phyloP scores from a whole-genome alignment of 805 yeast species.

The Candida vaughaniae region DNA sequence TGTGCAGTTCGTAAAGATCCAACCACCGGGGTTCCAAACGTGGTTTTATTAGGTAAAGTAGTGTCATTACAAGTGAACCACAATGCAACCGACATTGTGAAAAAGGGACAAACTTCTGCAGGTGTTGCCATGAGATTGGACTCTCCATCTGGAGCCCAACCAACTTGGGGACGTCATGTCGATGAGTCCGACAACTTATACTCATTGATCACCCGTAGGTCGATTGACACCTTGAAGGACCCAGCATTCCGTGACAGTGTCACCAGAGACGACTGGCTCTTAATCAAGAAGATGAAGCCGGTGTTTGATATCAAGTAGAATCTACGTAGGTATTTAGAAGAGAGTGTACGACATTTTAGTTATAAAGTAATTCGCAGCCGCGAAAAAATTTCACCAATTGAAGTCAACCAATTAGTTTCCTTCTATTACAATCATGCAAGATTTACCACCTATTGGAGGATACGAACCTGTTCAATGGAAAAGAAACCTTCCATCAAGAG shows the following conservation, averaged over 20 bases:
- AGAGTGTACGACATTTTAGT: background rate
- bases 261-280: conserved; percentile 92
- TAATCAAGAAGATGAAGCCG: conserved; percentile 84
- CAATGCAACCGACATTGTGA: conserved; percentile 71
- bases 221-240: conserved; percentile 96
- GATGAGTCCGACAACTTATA: conserved; percentile 89
- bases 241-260: conserved; percentile 96
- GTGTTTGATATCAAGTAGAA: conserved; percentile 74
- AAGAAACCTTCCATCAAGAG: conserved; percentile 80
- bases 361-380: background rate
- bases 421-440: conserved; percentile 50
- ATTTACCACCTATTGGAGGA: conserved; percentile 84
- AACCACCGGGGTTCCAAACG: conserved; percentile 67
- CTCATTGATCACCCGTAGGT: conserved; percentile 85
- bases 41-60: conserved; percentile 82
- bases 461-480: conserved; percentile 88
- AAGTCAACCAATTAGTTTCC: conserved; percentile 7
- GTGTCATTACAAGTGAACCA: conserved; percentile 95
- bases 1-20: conserved; percentile 92
- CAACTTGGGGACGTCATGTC: conserved; percentile 98
- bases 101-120: conserved; percentile 93
- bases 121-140: conserved; percentile 99
- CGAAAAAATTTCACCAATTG: conserved; percentile 16
- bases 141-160: conserved; percentile 87
- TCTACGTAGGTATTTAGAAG: background rate